These are phyloP conservation scores for Colletotrichum sojae DNA, from an alignment of 2,329 filamentous ascomycete species.

Conservation along the genomic window DNA sequence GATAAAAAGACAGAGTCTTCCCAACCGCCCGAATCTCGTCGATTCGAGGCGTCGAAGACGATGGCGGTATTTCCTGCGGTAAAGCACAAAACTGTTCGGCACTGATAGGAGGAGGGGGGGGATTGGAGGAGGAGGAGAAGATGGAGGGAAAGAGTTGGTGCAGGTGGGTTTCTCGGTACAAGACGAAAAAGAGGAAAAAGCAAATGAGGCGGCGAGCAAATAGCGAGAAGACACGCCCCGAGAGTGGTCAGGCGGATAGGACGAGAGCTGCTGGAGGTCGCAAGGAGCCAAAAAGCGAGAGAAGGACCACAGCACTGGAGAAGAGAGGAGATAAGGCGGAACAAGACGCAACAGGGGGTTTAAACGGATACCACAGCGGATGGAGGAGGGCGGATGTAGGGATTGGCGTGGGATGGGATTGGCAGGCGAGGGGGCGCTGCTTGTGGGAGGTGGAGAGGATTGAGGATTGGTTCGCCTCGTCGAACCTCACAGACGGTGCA, in stretches of 20 bases:
- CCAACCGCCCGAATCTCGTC: conserved; percentile 33
- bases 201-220: conserved; percentile 32
- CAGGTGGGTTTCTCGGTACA: conserved; percentile 25
- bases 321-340: conserved; percentile 40
- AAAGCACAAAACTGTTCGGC: neutral
- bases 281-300: conserved; percentile 27
- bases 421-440: conserved; percentile 23
- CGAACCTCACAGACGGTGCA: conserved; percentile 25
- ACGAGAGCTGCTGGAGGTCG: conserved; percentile 36
- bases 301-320: conserved; percentile 31
- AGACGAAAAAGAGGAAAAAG: conserved; percentile 27
- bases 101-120: no score
- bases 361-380: conserved; percentile 36
- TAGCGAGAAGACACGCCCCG: conserved; percentile 39
- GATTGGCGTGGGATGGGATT: conserved; percentile 38
- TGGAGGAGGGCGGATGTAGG: conserved; percentile 40
- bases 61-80: conserved; percentile 17
- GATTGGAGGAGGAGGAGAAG: neutral
- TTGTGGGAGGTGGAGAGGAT: conserved; percentile 36
- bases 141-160: conserved; percentile 16
- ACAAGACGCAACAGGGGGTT: conserved; percentile 35
- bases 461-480: conserved; percentile 33
- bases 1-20: conserved; percentile 19
- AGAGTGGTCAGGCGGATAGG: conserved; percentile 40
- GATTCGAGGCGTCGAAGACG: conserved; percentile 29